phyloP scores from a whole-genome alignment of 805 yeast genomes.

The Cyberlindnera amylophila region DNA sequence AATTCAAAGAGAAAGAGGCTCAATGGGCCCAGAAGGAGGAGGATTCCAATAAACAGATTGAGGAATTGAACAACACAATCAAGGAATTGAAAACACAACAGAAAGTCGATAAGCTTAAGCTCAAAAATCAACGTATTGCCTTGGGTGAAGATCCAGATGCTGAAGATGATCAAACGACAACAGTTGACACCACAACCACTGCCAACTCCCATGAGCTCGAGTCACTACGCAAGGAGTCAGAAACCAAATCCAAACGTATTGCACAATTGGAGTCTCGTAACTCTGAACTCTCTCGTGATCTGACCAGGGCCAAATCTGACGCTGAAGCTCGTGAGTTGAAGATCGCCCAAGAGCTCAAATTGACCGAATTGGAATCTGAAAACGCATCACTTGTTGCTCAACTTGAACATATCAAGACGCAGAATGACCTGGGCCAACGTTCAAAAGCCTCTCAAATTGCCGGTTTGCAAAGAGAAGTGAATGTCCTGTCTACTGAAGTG shows the following conservation, averaged over 20 bases:
- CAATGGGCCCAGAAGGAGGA: slow-evolving; percentile 62
- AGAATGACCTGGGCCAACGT: slow-evolving; percentile 27
- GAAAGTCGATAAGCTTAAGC: slow-evolving; percentile 31
- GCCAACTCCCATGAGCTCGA: slow-evolving; percentile 34
- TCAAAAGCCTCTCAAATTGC: slow-evolving; percentile 15
- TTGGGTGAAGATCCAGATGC: slow-evolving; percentile 33
- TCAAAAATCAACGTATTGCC: slow-evolving; percentile 44
- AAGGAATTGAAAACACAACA: slow-evolving; percentile 59
- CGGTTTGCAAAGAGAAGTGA: slow-evolving; percentile 32
- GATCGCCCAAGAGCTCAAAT: slow-evolving; percentile 39
- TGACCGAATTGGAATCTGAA: slow-evolving; percentile 61
- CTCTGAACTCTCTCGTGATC: slow-evolving; percentile 63
- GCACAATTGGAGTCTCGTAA: slow-evolving; percentile 74
- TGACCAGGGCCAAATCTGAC: slow-evolving; percentile 48
- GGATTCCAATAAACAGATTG: slow-evolving; percentile 47
- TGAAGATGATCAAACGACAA: slow-evolving; percentile 8
- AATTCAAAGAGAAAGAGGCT: slow-evolving; percentile 67
- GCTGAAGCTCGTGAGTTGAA: slow-evolving; percentile 39
- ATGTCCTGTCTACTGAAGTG: slow-evolving; percentile 43
- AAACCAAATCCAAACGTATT: slow-evolving; percentile 61
- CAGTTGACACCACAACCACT: background rate
- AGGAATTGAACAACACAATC: slow-evolving; percentile 49
- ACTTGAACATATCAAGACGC: slow-evolving; percentile 46
- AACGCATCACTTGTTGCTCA: slow-evolving; percentile 59
- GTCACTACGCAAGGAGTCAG: slow-evolving; percentile 70